Conservation (phyloP, 2,329 filamentous ascomycete species). For the Apiospora hydei region DNA sequence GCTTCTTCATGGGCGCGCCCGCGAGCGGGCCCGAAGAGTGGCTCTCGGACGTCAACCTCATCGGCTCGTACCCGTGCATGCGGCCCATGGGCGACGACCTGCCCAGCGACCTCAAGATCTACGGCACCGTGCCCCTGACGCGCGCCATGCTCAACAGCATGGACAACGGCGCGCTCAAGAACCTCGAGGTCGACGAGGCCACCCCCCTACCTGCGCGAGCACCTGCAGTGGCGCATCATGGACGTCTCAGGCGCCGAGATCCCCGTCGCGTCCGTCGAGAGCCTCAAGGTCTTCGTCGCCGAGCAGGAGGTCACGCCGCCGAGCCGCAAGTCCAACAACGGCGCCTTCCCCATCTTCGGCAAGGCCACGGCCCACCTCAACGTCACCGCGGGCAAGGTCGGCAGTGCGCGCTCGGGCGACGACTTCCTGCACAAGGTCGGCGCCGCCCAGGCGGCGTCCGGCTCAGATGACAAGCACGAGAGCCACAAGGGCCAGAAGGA, state of each 20-base stretch:
- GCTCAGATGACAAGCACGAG: background rate
- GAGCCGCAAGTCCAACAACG: background rate
- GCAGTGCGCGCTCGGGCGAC: background rate
- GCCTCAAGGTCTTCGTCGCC: constrained; percentile 21
- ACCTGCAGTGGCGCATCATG: constrained; percentile 22
- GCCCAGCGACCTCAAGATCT: constrained; percentile 21
- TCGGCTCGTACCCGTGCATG: constrained; percentile 22
- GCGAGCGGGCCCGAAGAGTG: background rate
- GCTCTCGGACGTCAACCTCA: constrained; percentile 19
- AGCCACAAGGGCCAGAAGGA: background rate
- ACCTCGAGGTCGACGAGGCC: constrained; percentile 21
- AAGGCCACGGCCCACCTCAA: constrained; percentile 19
- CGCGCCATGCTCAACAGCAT: constrained; percentile 23
- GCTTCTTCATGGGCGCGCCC: constrained; percentile 25
- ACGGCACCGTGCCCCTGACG: constrained; percentile 24
- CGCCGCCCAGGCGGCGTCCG: background rate
- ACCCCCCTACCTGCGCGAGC: constrained; percentile 18
- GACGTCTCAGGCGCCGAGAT: constrained; percentile 17
- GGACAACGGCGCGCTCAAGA: constrained; percentile 20
- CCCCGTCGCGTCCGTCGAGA: background rate
- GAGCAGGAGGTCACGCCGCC: constrained; percentile 25
- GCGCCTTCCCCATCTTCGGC: constrained; percentile 16
- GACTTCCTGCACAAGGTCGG: constrained; percentile 19
- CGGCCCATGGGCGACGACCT: constrained; percentile 21
- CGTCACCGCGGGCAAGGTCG: constrained; percentile 16